Evolutionary conservation across 176 grass and related monocot species (phyloP).

Genomic region (Bromus sterilis): DNA sequence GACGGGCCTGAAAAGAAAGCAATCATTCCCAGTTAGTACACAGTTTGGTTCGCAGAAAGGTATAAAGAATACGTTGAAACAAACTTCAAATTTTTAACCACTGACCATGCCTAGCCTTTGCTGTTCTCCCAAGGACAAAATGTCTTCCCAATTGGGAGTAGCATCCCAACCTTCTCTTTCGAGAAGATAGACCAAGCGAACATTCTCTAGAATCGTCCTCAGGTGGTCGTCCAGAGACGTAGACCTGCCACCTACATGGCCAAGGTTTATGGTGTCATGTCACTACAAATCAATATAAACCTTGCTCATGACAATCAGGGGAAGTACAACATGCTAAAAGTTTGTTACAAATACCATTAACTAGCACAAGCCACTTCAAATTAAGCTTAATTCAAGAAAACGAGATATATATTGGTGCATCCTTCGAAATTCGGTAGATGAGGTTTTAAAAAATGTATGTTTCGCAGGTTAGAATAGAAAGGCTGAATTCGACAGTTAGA

Average conservation of each 20-base stretch:
- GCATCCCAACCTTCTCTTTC: constrained; percentile 98
- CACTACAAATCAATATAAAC: neutral
- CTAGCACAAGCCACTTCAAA: neutral
- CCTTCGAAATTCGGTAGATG: neutral
- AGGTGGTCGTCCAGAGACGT: constrained; percentile 59
- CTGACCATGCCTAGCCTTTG: constrained; percentile 97
- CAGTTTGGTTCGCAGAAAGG: neutral
- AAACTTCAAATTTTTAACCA: neutral
- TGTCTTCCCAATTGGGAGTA: constrained; percentile 93
- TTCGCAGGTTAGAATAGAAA: neutral
- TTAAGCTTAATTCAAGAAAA: neutral
- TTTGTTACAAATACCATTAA: neutral
- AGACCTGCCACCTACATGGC: constrained; percentile 39
- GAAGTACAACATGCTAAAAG: neutral
- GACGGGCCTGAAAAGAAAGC: constrained; percentile 63
- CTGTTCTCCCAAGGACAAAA: constrained; percentile 92
- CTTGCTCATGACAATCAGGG: neutral
- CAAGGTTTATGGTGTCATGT: neutral
- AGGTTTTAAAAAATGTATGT: neutral
- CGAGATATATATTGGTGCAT: neutral
- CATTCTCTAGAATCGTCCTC: constrained; percentile 81
- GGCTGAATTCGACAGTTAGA: neutral
- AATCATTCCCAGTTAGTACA: neutral
- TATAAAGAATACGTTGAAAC: neutral
- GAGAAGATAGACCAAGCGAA: constrained; percentile 91